Evolutionary conservation across 208 protist genomes (phyloP).

Genomic region (Trypanosomatidae sp.): DNA sequence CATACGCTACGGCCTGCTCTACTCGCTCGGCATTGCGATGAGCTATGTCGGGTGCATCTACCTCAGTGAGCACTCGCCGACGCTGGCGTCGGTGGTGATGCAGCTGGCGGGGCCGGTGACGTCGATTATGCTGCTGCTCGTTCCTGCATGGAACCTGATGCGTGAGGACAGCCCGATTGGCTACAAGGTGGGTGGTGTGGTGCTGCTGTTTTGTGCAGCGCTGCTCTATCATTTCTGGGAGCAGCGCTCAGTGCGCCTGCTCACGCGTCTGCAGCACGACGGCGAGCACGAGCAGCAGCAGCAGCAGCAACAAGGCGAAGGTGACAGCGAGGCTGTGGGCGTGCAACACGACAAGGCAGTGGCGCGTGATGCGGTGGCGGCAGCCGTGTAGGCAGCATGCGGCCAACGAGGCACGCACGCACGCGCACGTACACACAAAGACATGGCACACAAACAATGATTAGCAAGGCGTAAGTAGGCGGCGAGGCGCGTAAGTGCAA

Average conservation of each 20-base stretch:
- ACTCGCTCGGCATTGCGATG: conserved; percentile 58
- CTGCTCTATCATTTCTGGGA: conserved; percentile 72
- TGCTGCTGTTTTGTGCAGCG: conserved; percentile 41
- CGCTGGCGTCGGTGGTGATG: conserved; percentile 66
- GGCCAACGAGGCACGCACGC: no score
- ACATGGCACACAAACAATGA: no score
- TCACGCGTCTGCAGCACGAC: conserved; percentile 5
- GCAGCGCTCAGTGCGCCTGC: conserved; percentile 26
- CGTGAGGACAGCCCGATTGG: conserved; percentile 34
- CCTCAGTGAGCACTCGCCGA: conserved; percentile 75
- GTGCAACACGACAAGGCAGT: no score
- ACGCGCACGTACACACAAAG: no score
- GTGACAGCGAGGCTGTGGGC: no score
- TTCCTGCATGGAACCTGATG: conserved; percentile 71
- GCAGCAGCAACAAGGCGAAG: no score
- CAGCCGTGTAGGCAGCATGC: no score
- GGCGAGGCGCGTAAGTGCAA: no score
- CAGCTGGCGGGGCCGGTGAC: conserved; percentile 69
- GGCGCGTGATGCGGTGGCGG: no score
- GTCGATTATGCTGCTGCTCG: conserved; percentile 50
- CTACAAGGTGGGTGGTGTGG: conserved; percentile 55
- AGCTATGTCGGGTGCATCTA: conserved; percentile 72
- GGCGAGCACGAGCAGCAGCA: background rate
- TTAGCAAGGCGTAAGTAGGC: no score
- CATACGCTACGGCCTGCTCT: conserved; percentile 47